These are phyloP conservation scores for Clarireedia hainanense DNA, from an alignment of 2,329 filamentous ascomycete genomes.

Conservation along the genomic window DNA sequence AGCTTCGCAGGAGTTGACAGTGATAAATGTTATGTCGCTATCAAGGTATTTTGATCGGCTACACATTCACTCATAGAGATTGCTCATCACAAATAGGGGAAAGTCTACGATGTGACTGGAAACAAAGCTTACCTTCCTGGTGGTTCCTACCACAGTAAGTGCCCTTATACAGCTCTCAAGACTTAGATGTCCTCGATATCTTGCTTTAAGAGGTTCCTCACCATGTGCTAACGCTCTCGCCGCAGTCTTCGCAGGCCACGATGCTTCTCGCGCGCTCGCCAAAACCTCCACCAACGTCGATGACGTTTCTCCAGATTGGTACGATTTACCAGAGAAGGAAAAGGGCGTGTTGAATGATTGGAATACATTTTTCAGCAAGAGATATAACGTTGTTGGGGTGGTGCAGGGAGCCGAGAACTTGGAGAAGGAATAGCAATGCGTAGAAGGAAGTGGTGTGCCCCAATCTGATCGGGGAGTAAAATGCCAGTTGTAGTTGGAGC, in stretches of 20 bases:
- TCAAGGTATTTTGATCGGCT: conserved; percentile 44
- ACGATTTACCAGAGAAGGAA: conserved; percentile 75
- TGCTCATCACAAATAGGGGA: conserved; percentile 51
- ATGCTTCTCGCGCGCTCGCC: conserved; percentile 85
- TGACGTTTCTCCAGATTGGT: conserved; percentile 77
- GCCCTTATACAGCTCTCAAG: not conserved
- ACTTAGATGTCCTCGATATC: not conserved
- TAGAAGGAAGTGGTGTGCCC: too few relatives aligned
- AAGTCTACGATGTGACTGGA: conserved; percentile 86
- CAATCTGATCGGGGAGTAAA: too few relatives aligned
- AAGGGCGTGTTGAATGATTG: conserved; percentile 82
- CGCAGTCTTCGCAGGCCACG: conserved; percentile 89
- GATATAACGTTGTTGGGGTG: conserved; percentile 79
- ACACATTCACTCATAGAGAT: not conserved
- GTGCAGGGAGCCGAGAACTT: conserved; percentile 6
- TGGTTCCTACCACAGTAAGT: conserved; percentile 76
- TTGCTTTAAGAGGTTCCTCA: not conserved
- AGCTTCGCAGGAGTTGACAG: conserved; percentile 50
- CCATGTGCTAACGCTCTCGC: not conserved
- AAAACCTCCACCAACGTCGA: conserved; percentile 79
- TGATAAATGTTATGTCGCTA: conserved; percentile 59
- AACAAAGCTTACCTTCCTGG: conserved; percentile 80
- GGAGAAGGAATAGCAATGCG: not conserved
- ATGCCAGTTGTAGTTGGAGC: too few relatives aligned
- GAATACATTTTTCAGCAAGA: conserved; percentile 93